Evolutionary conservation across 116 monocot species (phyloP), one percentile per base, ranked within the genome.

Genomic region (Iris pallida): DNA sequence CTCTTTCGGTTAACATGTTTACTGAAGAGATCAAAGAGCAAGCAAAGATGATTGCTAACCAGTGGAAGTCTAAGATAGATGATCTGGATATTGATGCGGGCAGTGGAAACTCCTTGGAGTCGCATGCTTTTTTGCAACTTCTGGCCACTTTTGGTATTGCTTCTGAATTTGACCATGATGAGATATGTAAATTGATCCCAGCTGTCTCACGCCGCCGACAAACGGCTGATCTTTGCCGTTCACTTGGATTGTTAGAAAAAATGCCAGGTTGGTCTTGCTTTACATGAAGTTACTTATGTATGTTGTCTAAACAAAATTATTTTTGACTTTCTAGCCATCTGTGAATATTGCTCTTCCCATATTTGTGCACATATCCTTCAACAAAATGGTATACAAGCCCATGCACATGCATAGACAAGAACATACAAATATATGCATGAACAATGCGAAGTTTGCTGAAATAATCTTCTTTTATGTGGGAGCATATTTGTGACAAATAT

Each of bases 71-170:
- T 57, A 95, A 91, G 71, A 69, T 95, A 67, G 77, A 79, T 76
- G 67, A 59, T 66, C 82, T 91, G 76, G 79, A 82, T 46, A 75
- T 83, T 68, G 78, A 86, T 78, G 68, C 72, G 9, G 82, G 67
- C 70, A 78, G 74, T 74, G 95, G 95, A 16, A 95, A 95, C 69
- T 95, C 91, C 13, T 73, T 95, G 30, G 95, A 91, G 79, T 82
- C 70, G 4, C 91, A 95, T 81, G 80, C 95, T 61, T 91, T 91
- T 77, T 89, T 95, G 41, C 95, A 95, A 69, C 88, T 95, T 60
- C 56, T 95, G 53, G 95, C 89, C 51, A 95, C 91, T 14, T 95
- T 86, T 83, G 81, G 42, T 66, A 74, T 95, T 66, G 68, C 73
- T 73, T 82, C 84, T 30, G 82, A 86, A 57, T 95, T 84, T 77